Evolutionary conservation across 192 early-diverging fungal species (phyloP), one percentile per base, ranked within the genome.

Genomic region (Coemansia sp.): DNA sequence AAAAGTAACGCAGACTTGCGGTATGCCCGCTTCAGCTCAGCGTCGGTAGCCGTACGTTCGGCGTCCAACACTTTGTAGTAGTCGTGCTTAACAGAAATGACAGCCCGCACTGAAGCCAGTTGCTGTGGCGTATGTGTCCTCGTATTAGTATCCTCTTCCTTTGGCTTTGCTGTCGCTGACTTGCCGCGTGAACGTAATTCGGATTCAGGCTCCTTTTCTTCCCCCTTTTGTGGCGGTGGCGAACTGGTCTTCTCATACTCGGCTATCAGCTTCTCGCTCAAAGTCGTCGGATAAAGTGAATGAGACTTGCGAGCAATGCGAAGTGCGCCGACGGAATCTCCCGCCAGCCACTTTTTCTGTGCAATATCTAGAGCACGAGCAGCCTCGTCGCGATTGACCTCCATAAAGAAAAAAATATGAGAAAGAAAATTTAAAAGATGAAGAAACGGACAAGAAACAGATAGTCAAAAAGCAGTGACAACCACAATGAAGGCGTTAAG

Each of bases 21-120:
- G 84, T 98, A 98, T 22, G 97, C 92, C 82, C 94, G 96, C 76
- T 96, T 97, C 22, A 98, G 91, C 65, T 96, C 95, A 3, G 70
- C 75, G 16, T 95, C 94, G 15, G 88, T 86, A 49, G 91, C 94
- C 34, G 85, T 76, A 73, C 94, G 94, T 27, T 87, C 86, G 51
- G 97, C 76, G 11, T 91, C 89, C 10, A 98, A 82, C 10, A 97
- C 86, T 16, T 87, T 89, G 75, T 97, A 98, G 68, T 93, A 93
- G 78, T 98, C 93, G 12, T 75, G 71, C 27, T 93, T 91, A 57
- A 86, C 90, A 9, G 84, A 80, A 55, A 92, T 87, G 49, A 98
- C 95, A 20, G 81, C 76, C 67, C 88, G 91, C 12, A 99, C 96
- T 22, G 93, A 94, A 9, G 74, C 83, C 5, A 85, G 86, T 71